Base-by-base conservation (phyloP, 345 rosid species). In the Chamaenerion angustifolium region DNA sequence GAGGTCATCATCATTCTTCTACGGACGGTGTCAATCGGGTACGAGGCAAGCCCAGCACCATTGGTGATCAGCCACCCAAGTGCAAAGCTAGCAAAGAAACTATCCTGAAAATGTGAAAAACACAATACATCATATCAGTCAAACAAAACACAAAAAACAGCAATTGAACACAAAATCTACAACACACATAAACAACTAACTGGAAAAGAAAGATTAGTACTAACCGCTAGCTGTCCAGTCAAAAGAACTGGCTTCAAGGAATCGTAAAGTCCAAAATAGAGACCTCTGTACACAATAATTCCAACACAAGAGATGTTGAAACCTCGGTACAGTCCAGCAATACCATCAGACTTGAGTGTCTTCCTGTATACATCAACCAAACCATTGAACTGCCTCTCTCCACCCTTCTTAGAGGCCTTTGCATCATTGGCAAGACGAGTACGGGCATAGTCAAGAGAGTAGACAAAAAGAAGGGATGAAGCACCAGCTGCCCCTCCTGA, bases 1-100 rank as follows among this genome's bases (percentile, higher is more conserved):
- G 94, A 86, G 2, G 95, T 86, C 95, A 86, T 86, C 95, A 86
- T 86, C 95, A 86, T 86, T 69, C 95, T 86, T 79, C 95, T 83
- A 11, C 95, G 94, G 43, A 83, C 94, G 0, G 95, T 83, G 66
- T 86, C 95, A 14, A 86, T 73, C 4, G 95, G 95, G 65, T 85
- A 85, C 11, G 95, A 80, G 1, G 93, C 88, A 59, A 86, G 81
- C 16, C 95, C 93, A 47, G 93, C 95, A 58, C 93, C 95, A 7
- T 78, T 80, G 23, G 95, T 86, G 64, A 86, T 83, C 59, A 79
- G 77, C 95, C 95, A 86, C 27, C 95, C 95, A 11, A 86, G 74
- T 10, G 79, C 78, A 56, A 86, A 86, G 68, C 95, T 86, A 56
- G 95, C 95, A 40, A 86, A 67, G 72, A 83, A 86, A 56, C 79